A percentile compares a stretch with the other conserved stretches of the same genome.
These are phyloP conservation scores for Monotropa hypopitys DNA, from an alignment of 179 eudicot genomes.

Conservation along the genomic window DNA sequence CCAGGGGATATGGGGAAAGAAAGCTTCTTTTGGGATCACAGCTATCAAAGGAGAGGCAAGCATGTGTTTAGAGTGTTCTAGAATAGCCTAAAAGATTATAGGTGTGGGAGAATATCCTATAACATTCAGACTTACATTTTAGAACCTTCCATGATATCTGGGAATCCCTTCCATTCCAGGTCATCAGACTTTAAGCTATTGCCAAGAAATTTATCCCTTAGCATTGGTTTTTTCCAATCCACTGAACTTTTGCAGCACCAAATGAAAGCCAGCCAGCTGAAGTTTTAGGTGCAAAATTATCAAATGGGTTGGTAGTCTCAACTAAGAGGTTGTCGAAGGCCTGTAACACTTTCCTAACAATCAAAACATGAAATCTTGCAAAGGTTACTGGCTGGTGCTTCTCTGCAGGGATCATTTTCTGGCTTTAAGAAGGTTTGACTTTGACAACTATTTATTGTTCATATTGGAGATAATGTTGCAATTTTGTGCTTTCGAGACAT, in stretches of 20 bases:
- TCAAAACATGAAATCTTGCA: neutral
- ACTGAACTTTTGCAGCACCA: neutral
- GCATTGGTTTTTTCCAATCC: neutral
- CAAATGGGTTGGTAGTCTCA: neutral
- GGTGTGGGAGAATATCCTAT: too few species aligned
- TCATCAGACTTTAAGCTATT: neutral
- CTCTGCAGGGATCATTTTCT: neutral
- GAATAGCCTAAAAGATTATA: neutral
- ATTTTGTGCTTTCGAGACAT: neutral
- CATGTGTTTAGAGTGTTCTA: neutral
- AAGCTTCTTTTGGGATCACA: neutral
- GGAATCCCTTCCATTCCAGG: neutral
- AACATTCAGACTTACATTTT: neutral
- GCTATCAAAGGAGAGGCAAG: neutral
- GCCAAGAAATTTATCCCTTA: neutral
- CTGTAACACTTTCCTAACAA: neutral
- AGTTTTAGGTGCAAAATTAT: slow-evolving; percentile 1
- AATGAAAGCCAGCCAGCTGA: neutral
- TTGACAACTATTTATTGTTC: neutral
- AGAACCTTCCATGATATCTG: neutral
- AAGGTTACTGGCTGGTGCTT: neutral
- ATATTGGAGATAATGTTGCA: neutral
- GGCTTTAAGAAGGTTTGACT: neutral
- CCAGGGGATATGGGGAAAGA: neutral
- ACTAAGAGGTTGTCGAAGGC: neutral